These are phyloP conservation scores for Coniosporium tulheliwenetii DNA, from an alignment of 2,329 filamentous ascomycete species.

Conservation along the genomic window DNA sequence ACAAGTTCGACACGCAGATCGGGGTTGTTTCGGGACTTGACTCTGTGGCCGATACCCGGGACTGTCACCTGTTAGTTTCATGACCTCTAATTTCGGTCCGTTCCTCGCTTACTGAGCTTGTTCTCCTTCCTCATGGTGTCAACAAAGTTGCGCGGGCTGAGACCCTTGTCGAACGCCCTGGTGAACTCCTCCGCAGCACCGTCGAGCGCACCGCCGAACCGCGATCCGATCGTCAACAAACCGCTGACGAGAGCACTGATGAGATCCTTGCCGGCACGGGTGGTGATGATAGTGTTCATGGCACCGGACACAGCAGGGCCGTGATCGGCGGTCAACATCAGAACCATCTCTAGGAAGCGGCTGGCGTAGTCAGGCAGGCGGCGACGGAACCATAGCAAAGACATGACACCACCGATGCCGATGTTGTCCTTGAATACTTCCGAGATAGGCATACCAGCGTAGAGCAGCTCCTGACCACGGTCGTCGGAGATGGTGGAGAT, in stretches of 20 bases:
- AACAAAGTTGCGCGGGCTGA: conserved; percentile 96
- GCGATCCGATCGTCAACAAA: conserved; percentile 94
- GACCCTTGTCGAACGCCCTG: conserved; percentile 93
- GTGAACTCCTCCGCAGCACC: conserved; percentile 97
- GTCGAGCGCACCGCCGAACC: conserved; percentile 96
- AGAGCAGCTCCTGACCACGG: conserved; percentile 97
- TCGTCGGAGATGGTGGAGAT: conserved; percentile 99
- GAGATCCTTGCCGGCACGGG: conserved; percentile 95
- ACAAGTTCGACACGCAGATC: conserved; percentile 98
- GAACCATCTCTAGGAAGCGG: conserved; percentile 99
- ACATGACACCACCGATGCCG: conserved; percentile 99
- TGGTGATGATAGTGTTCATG: conserved; percentile 99
- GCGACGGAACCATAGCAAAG: conserved; percentile 97
- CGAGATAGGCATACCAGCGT: conserved; percentile 99
- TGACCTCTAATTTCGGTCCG: background rate
- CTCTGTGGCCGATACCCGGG: conserved; percentile 95
- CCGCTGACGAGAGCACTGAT: conserved; percentile 91
- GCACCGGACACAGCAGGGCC: conserved; percentile 97
- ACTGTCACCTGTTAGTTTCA: conserved; percentile 33
- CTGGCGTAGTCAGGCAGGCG: conserved; percentile 89
- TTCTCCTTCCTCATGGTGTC: conserved; percentile 99
- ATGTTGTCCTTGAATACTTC: conserved; percentile 99
- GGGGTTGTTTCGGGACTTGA: conserved; percentile 99
- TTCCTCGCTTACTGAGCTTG: conserved; percentile 61
- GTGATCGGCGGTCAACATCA: conserved; percentile 99